phyloP scores from a whole-genome alignment of 2,329 filamentous ascomycete genomes.

The Claviceps sorghi region DNA sequence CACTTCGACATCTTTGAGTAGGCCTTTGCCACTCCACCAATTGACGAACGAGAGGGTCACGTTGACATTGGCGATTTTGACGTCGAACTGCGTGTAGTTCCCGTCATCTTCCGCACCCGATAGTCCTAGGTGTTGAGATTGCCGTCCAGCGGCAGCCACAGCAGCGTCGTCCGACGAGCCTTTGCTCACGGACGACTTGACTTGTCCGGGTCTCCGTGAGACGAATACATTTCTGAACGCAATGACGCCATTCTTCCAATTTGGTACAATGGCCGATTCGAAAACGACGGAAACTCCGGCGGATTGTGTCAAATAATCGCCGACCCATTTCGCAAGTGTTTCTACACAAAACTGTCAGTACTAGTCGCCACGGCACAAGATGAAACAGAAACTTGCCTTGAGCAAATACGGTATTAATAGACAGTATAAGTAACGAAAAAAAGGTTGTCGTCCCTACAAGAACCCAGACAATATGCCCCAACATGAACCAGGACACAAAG shows the following conservation, averaged over 20 bases:
- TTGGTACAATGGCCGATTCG: slow-evolving; percentile 92
- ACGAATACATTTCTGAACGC: slow-evolving; percentile 95
- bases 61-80: slow-evolving; percentile 89
- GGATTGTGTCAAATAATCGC: slow-evolving; percentile 88
- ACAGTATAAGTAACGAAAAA: slow-evolving; percentile 77
- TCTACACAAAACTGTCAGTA: slow-evolving; percentile 36
- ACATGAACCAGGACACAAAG: slow-evolving; percentile 82
- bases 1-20: slow-evolving; percentile 82
- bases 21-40: slow-evolving; percentile 95
- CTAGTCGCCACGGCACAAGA: background rate
- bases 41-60: slow-evolving; percentile 95
- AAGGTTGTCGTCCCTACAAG: slow-evolving; percentile 96
- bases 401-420: slow-evolving; percentile 91
- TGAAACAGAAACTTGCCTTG: slow-evolving; percentile 46
- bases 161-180: slow-evolving; percentile 81
- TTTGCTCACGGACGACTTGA: slow-evolving; percentile 72
- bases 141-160: slow-evolving; percentile 60
- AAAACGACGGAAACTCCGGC: slow-evolving; percentile 90
- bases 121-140: slow-evolving; percentile 21
- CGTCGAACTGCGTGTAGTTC: slow-evolving; percentile 95
- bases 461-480: slow-evolving; percentile 90
- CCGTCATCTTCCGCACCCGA: slow-evolving; percentile 54
- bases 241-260: slow-evolving; percentile 90
- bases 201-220: slow-evolving; percentile 74
- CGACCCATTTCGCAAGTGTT: slow-evolving; percentile 82